Evolutionary conservation across 495 filamentous ascomycete species (phyloP), one percentile per base, ranked within the genome.

Genomic region (Aspergillus ellipticus): DNA sequence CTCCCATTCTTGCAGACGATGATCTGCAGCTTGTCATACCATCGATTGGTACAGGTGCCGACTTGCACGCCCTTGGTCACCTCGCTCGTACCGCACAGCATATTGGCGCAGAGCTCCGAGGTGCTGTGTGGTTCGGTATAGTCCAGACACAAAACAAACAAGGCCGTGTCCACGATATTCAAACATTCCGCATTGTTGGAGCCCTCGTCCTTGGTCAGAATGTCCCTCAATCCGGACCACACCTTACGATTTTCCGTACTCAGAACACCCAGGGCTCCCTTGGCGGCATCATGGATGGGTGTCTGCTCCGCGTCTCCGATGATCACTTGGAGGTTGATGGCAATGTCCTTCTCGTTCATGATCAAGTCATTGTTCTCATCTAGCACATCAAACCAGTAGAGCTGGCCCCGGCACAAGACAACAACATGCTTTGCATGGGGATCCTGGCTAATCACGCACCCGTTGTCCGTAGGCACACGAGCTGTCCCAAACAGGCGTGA

Each of bases 11-110:
- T 95, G 80, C 95, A 97, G 37, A 98, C 94, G 52, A 98, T 98
- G 57, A 98, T 97, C 68, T 98, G 94, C 22, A 98, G 82, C 72
- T 98, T 98, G 71, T 98, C 94, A 65, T 98, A 98, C 94, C 94
- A 98, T 51, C 94, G 81, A 68, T 98, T 98, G 13, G 93, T 96
- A 72, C 94, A 98, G 31, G 94, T 98, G 19, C 94, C 94, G 31
- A 96, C 89, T 71, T 98, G 94, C 5, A 98, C 89, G 13, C 94
- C 94, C 68, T 86, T 86, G 66, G 96, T 86, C 16, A 98, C 87
- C 56, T 93, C 86, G 63, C 86, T 96, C 0, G 90, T 95, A 29
- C 94, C 94, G 63, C 95, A 97, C 37, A 98, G 89, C 93, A 98
- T 97, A 72, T 97, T 98, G 66, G 89, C 90, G 69, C 90, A 96